Conservation (phyloP, 1,139 yeast species). For the Keqinozyma sinolaborantium region DNA sequence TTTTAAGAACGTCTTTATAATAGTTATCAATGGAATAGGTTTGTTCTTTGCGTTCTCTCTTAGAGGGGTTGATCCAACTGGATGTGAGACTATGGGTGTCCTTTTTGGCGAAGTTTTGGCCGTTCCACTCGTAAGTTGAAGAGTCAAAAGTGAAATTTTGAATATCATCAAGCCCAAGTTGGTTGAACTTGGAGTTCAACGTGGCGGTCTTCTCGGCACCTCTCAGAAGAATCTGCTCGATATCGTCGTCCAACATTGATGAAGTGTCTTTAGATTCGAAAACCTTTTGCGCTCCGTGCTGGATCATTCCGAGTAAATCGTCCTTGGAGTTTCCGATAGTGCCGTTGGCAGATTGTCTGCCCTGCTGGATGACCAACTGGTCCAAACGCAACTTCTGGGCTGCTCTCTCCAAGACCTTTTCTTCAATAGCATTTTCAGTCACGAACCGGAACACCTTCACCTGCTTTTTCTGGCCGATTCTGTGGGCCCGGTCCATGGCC, state of each 20-base stretch:
- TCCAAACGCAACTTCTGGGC: constrained; percentile 91
- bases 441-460: constrained; percentile 89
- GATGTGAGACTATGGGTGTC: constrained; percentile 41
- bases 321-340: constrained; percentile 57
- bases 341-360: constrained; percentile 51
- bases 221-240: constrained; percentile 70
- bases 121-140: constrained; percentile 97
- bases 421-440: constrained; percentile 95
- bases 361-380: constrained; percentile 95
- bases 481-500: constrained; percentile 98
- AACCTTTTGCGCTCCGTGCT: constrained; percentile 91
- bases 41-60: constrained; percentile 87
- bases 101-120: constrained; percentile 82
- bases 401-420: constrained; percentile 92
- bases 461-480: constrained; percentile 97
- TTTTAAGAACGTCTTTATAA: constrained; percentile 72
- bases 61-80: constrained; percentile 83
- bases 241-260: constrained; percentile 60
- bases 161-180: constrained; percentile 85
- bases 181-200: constrained; percentile 74
- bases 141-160: constrained; percentile 86
- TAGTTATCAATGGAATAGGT: constrained; percentile 85
- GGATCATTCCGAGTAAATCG: constrained; percentile 90
- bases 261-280: constrained; percentile 48
- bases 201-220: constrained; percentile 82